These are phyloP conservation scores for Galerina marginata DNA, from an alignment of 768 basidiomycete species.

Conservation along the genomic window DNA sequence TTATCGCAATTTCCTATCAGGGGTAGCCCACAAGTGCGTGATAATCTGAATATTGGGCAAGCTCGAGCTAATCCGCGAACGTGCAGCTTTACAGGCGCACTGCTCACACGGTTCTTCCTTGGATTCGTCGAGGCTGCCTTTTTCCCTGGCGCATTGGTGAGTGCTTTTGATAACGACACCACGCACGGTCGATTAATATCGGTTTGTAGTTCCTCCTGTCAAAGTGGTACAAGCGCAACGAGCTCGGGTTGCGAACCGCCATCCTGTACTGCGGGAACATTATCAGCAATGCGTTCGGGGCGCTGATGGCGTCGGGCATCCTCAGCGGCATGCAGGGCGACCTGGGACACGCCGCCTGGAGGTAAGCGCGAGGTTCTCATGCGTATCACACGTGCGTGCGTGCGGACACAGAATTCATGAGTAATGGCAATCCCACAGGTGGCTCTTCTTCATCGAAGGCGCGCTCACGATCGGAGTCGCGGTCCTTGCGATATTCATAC, in stretches of 20 bases:
- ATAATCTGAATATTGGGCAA: background rate
- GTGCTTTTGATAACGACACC: conserved; percentile 13
- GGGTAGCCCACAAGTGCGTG: conserved; percentile 44
- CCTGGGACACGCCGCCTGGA: conserved; percentile 78
- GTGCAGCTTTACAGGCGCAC: conserved; percentile 67
- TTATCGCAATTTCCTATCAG: conserved; percentile 27
- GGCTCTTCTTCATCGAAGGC: conserved; percentile 83
- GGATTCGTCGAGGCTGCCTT: conserved; percentile 73
- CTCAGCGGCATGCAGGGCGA: conserved; percentile 76
- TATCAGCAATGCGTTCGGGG: conserved; percentile 85
- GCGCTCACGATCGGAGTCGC: conserved; percentile 59
- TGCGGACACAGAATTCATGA: background rate
- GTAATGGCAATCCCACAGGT: conserved; percentile 42
- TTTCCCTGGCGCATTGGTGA: conserved; percentile 62
- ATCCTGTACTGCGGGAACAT: conserved; percentile 77
- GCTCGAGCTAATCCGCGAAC: conserved; percentile 9
- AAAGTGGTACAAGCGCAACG: conserved; percentile 79
- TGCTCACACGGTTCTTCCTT: conserved; percentile 79
- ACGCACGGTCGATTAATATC: conserved; percentile 5
- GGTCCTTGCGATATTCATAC: conserved; percentile 61
- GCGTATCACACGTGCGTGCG: background rate
- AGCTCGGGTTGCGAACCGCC: conserved; percentile 75
- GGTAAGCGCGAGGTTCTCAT: conserved; percentile 41
- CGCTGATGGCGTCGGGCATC: conserved; percentile 81
- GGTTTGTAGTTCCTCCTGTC: conserved; percentile 56